Percentiles rank a stretch among this genome's conserved stretches.
Evolutionary conservation across 305 asterid genomes (phyloP).

Genomic region (Fraxinus velutina): DNA sequence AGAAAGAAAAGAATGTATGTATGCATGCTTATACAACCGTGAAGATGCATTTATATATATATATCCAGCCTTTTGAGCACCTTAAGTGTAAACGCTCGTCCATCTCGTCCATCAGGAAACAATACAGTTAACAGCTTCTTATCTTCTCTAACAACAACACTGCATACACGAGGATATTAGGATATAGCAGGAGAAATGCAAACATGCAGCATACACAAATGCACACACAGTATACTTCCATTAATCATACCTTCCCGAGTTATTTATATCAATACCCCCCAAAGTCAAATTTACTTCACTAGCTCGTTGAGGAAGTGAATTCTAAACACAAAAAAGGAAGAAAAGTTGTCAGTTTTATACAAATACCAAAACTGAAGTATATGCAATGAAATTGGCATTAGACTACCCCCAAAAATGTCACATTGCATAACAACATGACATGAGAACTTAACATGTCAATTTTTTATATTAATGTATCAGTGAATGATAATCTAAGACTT

Average conservation of each 20-base stretch:
- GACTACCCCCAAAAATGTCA: conserved; percentile 12
- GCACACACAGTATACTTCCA: not conserved
- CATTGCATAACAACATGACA: conserved; percentile 4
- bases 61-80: conserved; percentile 36
- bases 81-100: conserved; percentile 96
- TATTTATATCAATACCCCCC: conserved; percentile 95
- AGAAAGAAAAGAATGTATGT: not conserved
- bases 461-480: not conserved
- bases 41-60: not conserved
- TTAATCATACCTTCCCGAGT: conserved; percentile 78
- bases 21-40: not conserved
- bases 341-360: conserved; percentile 7
- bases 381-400: conserved; percentile 10
- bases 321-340: conserved; percentile 38
- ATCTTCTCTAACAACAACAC: conserved; percentile 98
- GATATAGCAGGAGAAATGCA: conserved; percentile 15
- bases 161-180: conserved; percentile 34
- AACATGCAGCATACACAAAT: not conserved
- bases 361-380: conserved; percentile 16
- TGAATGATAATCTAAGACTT: not conserved
- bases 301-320: conserved; percentile 90
- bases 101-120: conserved; percentile 98
- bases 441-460: conserved; percentile 7
- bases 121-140: conserved; percentile 86
- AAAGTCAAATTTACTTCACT: conserved; percentile 94